Evolutionary conservation across 2,329 filamentous ascomycete species (phyloP), one percentile per base, ranked within the genome.

Genomic region (Fusarium nanum): DNA sequence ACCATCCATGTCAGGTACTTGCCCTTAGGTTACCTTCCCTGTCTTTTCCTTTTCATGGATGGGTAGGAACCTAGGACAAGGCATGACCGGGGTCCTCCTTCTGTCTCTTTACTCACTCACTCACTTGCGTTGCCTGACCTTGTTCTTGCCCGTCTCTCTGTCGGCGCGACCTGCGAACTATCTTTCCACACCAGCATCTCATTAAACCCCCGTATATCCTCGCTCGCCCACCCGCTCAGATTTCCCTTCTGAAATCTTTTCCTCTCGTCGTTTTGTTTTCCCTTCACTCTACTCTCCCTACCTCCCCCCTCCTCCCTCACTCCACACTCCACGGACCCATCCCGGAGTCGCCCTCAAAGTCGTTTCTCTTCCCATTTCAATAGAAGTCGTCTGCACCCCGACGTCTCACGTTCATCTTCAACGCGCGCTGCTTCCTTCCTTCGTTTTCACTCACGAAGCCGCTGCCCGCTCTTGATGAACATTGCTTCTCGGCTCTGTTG

Each of bases 161-260:
- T 67, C 69, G 60, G 64, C 60, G 65, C 67, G 70, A 74, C 70
- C 49, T 53, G 41, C 49, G 23, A 25, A 41, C 41, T 71, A 66
- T 71, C 67, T 53, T 56, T 72, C 70, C 73, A 74, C 64, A 60
- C 34, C 62, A 65, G 67, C 69, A 67, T 67, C 68, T 77, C 77
- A 78, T 78, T 78, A 78, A 78, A 78, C 76, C 75, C 76, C 75
- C 70, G 72, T 73, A 64, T 72, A 74, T 76, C 76, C 73, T 73
- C 71, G 48, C 59, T 57, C 67, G 48, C 54, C 56, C 66, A 56
- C 65, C 66, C 60, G 54, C 60, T 74, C 69, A 61, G 59, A 70
- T 71, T 67, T 73, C 69, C 66, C 70, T 67, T 68, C 70, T 73
- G 74, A 74, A 74, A 76, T 77, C 75, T 74, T 75, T 70, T 74